phyloP scores from a whole-genome alignment of 2,329 filamentous ascomycete species.

The Didymella pinodella region DNA sequence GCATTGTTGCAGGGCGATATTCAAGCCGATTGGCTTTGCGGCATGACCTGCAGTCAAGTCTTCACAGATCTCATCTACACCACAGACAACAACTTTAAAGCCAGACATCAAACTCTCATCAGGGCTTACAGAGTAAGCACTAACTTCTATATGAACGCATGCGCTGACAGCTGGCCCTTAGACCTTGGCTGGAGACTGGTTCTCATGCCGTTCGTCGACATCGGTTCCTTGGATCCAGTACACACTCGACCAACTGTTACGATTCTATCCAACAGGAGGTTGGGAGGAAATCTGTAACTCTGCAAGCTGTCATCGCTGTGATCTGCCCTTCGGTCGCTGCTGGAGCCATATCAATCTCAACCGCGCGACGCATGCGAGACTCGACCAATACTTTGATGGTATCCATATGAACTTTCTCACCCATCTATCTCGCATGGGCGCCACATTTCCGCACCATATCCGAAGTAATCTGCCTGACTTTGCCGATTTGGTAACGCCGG shows the following conservation, averaged over 20 bases:
- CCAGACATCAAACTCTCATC: conserved; percentile 6
- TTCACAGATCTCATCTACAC: conserved; percentile 70
- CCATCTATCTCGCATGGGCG: conserved; percentile 65
- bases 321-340: conserved; percentile 65
- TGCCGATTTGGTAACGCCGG: conserved; percentile 14
- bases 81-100: conserved; percentile 65
- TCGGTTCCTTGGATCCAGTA: conserved; percentile 22
- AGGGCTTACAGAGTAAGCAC: conserved; percentile 18
- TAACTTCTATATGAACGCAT: not conserved
- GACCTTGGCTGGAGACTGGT: conserved; percentile 23
- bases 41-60: conserved; percentile 67
- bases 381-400: conserved; percentile 64
- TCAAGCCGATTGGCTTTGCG: conserved; percentile 63
- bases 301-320: conserved; percentile 67
- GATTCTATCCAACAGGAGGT: conserved; percentile 63
- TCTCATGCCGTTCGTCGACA: conserved; percentile 17
- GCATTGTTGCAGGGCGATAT: conserved; percentile 71
- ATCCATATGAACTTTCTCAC: conserved; percentile 66
- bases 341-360: conserved; percentile 73
- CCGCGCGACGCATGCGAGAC: conserved; percentile 64
- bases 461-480: conserved; percentile 16
- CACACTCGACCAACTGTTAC: conserved; percentile 57
- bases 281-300: conserved; percentile 67
- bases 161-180: not conserved
- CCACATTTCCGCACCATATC: conserved; percentile 13